Conservation (phyloP, 768 basidiomycete species). For the Mycena venus region DNA sequence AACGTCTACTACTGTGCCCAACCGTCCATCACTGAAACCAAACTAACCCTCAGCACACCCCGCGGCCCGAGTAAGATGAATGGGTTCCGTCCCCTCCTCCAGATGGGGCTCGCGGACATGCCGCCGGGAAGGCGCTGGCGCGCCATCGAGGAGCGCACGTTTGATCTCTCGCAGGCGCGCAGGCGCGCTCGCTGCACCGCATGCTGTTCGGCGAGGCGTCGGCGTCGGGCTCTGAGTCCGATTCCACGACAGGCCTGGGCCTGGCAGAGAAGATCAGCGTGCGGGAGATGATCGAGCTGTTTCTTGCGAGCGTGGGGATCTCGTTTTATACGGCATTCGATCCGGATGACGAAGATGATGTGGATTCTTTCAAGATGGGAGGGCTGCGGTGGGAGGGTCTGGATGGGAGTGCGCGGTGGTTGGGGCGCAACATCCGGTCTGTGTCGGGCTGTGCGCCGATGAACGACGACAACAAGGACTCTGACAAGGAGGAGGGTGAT, state of each 20-base stretch:
- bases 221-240: too few species aligned
- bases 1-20: slow-evolving; percentile 19
- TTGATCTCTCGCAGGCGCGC: too few species aligned
- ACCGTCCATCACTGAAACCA: background rate
- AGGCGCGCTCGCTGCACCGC: too few species aligned
- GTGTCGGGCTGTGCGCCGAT: background rate
- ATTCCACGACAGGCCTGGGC: too few species aligned
- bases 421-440: slow-evolving; percentile 7
- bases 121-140: slow-evolving; percentile 14
- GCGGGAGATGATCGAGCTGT: too few species aligned
- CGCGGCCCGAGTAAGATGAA: slow-evolving; percentile 13
- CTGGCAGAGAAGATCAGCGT: too few species aligned
- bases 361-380: background rate
- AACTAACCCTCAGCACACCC: background rate
- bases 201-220: too few species aligned
- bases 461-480: background rate
- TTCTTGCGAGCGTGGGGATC: too few species aligned
- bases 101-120: slow-evolving; percentile 25
- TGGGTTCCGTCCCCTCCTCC: background rate
- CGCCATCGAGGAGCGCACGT: too few species aligned
- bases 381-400: too few species aligned
- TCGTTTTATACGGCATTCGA: background rate
- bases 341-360: background rate
- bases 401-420: slow-evolving; percentile 5
- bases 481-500: background rate